Conservation (phyloP, 2,329 filamentous ascomycete genomes). For the Coniosporium tulheliwenetii region DNA sequence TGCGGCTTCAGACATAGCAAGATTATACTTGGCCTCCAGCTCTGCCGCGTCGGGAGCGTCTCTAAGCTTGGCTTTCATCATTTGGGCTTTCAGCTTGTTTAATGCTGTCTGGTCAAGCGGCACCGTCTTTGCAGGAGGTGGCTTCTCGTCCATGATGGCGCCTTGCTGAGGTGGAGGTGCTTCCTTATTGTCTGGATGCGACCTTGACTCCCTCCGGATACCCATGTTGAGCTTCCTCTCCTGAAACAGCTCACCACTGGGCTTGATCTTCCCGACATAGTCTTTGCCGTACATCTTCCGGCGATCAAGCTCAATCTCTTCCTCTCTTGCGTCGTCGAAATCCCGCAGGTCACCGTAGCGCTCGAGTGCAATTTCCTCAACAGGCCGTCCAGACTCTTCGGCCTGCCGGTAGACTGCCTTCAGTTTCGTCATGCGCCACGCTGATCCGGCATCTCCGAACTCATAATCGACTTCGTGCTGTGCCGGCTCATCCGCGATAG, state of each 20-base stretch:
- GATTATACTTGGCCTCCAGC: constrained; percentile 73
- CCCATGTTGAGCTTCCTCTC: constrained; percentile 53
- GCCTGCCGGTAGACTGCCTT: constrained; percentile 71
- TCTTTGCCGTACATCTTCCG: constrained; percentile 69
- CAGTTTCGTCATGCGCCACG: constrained; percentile 95
- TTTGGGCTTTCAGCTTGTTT: constrained; percentile 79
- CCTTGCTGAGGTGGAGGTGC: constrained; percentile 32
- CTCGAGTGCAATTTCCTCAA: constrained; percentile 74
- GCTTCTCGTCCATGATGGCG: constrained; percentile 38
- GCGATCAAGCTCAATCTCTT: constrained; percentile 78
- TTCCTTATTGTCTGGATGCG: constrained; percentile 13
- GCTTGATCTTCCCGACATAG: constrained; percentile 73
- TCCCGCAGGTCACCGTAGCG: constrained; percentile 66
- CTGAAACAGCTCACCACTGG: constrained; percentile 70
- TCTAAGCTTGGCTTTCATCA: constrained; percentile 89
- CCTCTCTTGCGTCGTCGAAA: constrained; percentile 87
- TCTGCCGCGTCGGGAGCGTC: constrained; percentile 58
- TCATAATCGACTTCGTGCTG: constrained; percentile 58
- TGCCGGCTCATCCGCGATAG: constrained; percentile 34
- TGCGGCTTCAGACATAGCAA: constrained; percentile 45
- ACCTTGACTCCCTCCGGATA: constrained; percentile 21
- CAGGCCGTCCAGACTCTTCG: constrained; percentile 51
- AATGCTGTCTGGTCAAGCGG: constrained; percentile 61
- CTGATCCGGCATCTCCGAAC: constrained; percentile 77
- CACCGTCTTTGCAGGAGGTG: constrained; percentile 30